These are phyloP conservation scores for Geotrichum europaeum DNA, from an alignment of 1,139 yeast genomes.

Conservation along the genomic window DNA sequence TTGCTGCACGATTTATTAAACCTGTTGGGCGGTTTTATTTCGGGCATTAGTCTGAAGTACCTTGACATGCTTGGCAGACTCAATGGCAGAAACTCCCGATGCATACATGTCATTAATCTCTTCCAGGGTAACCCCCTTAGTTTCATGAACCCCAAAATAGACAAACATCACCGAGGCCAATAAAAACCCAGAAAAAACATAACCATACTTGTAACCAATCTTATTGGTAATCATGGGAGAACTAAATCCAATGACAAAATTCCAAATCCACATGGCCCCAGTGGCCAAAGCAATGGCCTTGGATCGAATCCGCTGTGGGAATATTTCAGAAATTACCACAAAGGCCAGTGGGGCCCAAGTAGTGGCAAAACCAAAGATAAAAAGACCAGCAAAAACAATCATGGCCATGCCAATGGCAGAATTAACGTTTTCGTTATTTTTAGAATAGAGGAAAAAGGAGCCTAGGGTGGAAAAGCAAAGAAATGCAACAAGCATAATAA, in stretches of 20 bases:
- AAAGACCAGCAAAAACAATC: conserved; percentile 74
- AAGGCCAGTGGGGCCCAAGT: conserved; percentile 86
- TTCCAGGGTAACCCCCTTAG: conserved; percentile 69
- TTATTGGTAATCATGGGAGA: conserved; percentile 62
- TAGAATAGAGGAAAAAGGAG: conserved; percentile 32
- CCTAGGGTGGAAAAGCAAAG: conserved; percentile 66
- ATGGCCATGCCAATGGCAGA: conserved; percentile 62
- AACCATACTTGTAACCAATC: conserved; percentile 38
- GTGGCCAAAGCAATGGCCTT: conserved; percentile 57
- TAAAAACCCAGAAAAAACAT: conserved; percentile 53
- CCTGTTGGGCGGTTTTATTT: too few relatives aligned
- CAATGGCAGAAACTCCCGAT: conserved; percentile 31
- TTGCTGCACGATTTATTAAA: too few relatives aligned
- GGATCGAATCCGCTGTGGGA: conserved; percentile 72
- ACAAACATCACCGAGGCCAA: conserved; percentile 53
- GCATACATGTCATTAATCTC: conserved; percentile 58
- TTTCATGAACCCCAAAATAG: conserved; percentile 63
- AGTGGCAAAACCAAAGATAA: conserved; percentile 75
- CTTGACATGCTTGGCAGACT: conserved; percentile 21
- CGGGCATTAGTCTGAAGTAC: neutral
- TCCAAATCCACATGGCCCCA: conserved; percentile 33
- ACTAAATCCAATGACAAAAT: conserved; percentile 55
- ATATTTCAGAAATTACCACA: conserved; percentile 72
- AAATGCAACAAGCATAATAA: conserved; percentile 59
- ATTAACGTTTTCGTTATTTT: neutral